Evolutionary conservation across 371 early-diverging fungal species (phyloP).

Genomic region (Apophysomyces ossiformis): DNA sequence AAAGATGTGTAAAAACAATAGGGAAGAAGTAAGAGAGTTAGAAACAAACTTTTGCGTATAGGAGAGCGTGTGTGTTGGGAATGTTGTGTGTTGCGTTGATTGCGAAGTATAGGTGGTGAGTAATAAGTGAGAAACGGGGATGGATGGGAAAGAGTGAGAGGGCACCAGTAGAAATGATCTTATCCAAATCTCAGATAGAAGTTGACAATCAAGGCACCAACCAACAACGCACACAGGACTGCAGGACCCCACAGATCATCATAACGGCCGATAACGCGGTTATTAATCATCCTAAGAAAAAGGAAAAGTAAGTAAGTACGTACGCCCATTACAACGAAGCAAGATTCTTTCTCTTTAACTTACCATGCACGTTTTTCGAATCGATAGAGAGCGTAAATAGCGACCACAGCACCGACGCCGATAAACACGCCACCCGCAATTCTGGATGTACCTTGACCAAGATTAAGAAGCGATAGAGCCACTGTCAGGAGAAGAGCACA

Average conservation of each 20-base stretch:
- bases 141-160: not conserved
- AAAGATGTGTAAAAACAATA: not conserved
- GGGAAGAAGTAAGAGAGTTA: not conserved
- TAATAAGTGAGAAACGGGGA: not conserved
- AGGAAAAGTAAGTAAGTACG: constrained; percentile 26
- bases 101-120: not conserved
- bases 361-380: constrained; percentile 85
- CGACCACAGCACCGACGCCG: constrained; percentile 71
- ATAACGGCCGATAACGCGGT: constrained; percentile 58
- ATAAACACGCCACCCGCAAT: constrained; percentile 83
- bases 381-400: constrained; percentile 84
- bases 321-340: constrained; percentile 27
- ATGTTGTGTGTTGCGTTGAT: no score
- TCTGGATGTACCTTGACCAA: constrained; percentile 77
- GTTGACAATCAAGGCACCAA: constrained; percentile 49
- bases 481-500: constrained; percentile 76
- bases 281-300: constrained; percentile 53
- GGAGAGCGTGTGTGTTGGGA: no score
- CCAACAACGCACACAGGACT: constrained; percentile 78
- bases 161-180: not conserved
- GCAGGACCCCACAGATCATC: constrained; percentile 68
- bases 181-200: constrained; percentile 28
- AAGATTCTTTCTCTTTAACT: not conserved
- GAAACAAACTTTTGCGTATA: not conserved
- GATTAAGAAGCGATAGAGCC: constrained; percentile 85